Evolutionary conservation across 371 early-diverging fungal species (phyloP).

Genomic region (Apophysomyces trapeziformis): DNA sequence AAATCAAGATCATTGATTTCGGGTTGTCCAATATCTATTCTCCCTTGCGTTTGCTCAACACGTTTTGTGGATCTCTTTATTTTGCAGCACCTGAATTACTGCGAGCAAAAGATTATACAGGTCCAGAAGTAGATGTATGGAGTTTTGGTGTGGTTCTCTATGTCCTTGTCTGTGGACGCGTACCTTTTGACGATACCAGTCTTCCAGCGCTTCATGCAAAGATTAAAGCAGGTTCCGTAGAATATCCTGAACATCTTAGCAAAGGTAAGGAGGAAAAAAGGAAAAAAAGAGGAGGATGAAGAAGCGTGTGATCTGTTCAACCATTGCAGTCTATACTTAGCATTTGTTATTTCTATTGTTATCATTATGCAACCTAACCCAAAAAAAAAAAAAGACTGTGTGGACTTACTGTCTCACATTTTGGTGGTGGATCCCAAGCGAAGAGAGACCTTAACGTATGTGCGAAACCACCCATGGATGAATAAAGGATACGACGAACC

Average conservation of each 20-base stretch:
- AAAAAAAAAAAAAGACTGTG: slow-evolving; percentile 52
- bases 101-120: slow-evolving; percentile 78
- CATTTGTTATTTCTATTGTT: too few relatives aligned
- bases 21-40: slow-evolving; percentile 88
- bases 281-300: neutral
- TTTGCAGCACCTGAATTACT: slow-evolving; percentile 90
- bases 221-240: slow-evolving; percentile 61
- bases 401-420: slow-evolving; percentile 65
- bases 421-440: slow-evolving; percentile 64
- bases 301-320: neutral
- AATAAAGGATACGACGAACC: slow-evolving; percentile 61
- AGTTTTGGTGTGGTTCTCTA: slow-evolving; percentile 89
- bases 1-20: slow-evolving; percentile 82
- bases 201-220: slow-evolving; percentile 66
- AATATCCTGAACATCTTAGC: slow-evolving; percentile 48
- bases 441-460: slow-evolving; percentile 64
- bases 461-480: slow-evolving; percentile 76
- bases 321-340: neutral
- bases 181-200: slow-evolving; percentile 86
- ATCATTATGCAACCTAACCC: too few relatives aligned
- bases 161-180: slow-evolving; percentile 80
- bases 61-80: slow-evolving; percentile 86
- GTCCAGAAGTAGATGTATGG: slow-evolving; percentile 93
- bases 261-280: slow-evolving; percentile 35
- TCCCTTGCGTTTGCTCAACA: slow-evolving; percentile 63